Percentiles rank a stretch among this genome's conserved stretches.
Evolutionary conservation across 495 filamentous ascomycete genomes (phyloP).

Genomic region (Lasiosphaeriaceae sp.): DNA sequence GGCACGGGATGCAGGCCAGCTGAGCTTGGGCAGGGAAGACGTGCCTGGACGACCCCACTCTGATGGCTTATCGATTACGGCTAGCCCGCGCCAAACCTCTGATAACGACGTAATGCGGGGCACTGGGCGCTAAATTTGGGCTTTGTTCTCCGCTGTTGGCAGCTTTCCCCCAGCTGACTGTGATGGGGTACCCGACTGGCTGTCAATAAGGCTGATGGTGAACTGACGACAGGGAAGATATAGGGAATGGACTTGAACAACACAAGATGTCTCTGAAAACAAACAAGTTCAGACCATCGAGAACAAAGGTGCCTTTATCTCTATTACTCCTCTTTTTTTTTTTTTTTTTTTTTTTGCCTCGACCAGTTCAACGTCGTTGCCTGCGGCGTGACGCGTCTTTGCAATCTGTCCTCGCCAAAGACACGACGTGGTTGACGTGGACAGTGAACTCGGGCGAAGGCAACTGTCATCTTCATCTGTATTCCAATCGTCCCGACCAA

Average conservation of each 20-base stretch:
- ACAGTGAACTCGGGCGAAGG: neutral
- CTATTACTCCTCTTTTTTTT: neutral
- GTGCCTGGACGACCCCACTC: neutral
- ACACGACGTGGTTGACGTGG: neutral
- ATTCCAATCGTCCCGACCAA: too few relatives aligned
- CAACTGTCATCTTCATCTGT: too few relatives aligned
- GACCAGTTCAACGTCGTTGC: neutral
- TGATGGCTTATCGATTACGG: neutral
- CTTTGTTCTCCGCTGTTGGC: neutral
- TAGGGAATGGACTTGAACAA: neutral
- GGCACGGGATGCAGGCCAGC: neutral
- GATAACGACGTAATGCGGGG: neutral
- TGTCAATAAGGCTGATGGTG: neutral
- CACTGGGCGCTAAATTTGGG: neutral
- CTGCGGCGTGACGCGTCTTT: neutral
- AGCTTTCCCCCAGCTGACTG: neutral
- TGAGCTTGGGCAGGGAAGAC: constrained; percentile 1
- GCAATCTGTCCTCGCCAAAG: neutral
- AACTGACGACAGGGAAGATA: neutral
- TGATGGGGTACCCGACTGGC: neutral
- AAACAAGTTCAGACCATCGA: neutral
- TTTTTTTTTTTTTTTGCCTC: neutral
- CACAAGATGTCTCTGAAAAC: neutral
- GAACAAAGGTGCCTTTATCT: neutral
- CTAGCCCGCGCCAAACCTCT: neutral